These are phyloP conservation scores for Podaxis pistillaris DNA, from an alignment of 768 basidiomycete genomes.

Conservation along the genomic window DNA sequence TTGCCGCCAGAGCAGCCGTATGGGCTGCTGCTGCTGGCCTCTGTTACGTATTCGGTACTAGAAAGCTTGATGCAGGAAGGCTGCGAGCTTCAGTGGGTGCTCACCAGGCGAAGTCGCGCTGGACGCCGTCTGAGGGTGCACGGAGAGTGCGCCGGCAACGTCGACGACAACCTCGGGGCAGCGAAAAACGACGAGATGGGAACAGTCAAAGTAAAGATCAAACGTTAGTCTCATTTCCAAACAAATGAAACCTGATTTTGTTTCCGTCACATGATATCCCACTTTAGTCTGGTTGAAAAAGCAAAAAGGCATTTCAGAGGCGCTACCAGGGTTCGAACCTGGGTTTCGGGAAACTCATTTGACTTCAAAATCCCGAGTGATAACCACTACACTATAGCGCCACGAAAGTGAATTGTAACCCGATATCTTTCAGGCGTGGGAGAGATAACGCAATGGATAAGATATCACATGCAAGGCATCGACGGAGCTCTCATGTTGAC, in stretches of 20 bases:
- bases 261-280: neutral
- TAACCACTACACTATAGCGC: constrained; percentile 15
- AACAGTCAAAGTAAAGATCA: constrained; percentile 1
- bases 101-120: neutral
- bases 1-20: neutral
- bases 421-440: neutral
- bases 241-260: neutral
- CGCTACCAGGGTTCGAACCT: constrained; percentile 14
- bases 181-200: neutral
- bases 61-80: neutral
- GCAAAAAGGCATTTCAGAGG: neutral
- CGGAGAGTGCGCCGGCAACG: constrained; percentile 8
- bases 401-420: neutral
- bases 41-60: neutral
- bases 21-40: neutral
- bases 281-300: neutral
- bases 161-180: neutral
- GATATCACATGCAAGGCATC: neutral
- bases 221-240: neutral
- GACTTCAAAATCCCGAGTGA: constrained; percentile 11
- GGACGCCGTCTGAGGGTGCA: neutral
- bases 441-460: neutral
- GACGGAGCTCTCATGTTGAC: too few relatives aligned
- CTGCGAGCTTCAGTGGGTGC: neutral
- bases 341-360: constrained; percentile 8